Conservation (phyloP, 768 basidiomycete species). For the Terana coerulea region DNA sequence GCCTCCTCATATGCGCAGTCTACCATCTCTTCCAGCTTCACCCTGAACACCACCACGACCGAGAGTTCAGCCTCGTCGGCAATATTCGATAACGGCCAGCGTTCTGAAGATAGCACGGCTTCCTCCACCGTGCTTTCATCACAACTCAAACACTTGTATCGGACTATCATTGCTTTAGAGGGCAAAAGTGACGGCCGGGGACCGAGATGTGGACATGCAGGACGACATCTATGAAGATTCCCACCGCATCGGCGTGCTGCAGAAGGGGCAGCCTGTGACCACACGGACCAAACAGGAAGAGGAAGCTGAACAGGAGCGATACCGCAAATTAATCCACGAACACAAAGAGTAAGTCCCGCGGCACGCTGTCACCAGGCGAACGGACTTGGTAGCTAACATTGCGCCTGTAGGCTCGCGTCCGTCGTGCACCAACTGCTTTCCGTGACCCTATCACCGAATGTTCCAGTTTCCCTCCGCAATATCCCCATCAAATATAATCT, state of each 20-base stretch:
- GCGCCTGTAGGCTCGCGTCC: slow-evolving; percentile 72
- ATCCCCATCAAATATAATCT: slow-evolving; percentile 96
- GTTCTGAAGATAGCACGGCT: slow-evolving; percentile 32
- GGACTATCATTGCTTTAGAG: slow-evolving; percentile 78
- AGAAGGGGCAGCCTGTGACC: slow-evolving; percentile 23
- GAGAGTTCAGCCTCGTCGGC: slow-evolving; percentile 74
- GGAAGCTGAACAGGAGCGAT: slow-evolving; percentile 72
- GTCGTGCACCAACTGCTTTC: slow-evolving; percentile 85
- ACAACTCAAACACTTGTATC: slow-evolving; percentile 80
- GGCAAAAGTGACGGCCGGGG: slow-evolving; percentile 58
- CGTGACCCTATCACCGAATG: slow-evolving; percentile 79
- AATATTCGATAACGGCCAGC: slow-evolving; percentile 58
- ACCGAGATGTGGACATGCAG: slow-evolving; percentile 31
- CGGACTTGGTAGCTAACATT: too few species aligned
- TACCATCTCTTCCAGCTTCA: slow-evolving; percentile 62
- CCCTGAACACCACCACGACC: slow-evolving; percentile 69
- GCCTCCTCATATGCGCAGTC: slow-evolving; percentile 74
- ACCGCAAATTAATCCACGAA: slow-evolving; percentile 64
- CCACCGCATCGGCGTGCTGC: slow-evolving; percentile 40
- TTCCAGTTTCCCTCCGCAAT: slow-evolving; percentile 84
- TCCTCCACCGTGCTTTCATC: slow-evolving; percentile 64
- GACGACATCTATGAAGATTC: slow-evolving; percentile 24
- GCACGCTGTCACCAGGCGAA: too few species aligned
- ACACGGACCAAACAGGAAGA: slow-evolving; percentile 26
- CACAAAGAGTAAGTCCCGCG: slow-evolving; percentile 86